These are phyloP conservation scores for Verbena officinalis DNA, from an alignment of 257 asterid species.

Conservation along the genomic window DNA sequence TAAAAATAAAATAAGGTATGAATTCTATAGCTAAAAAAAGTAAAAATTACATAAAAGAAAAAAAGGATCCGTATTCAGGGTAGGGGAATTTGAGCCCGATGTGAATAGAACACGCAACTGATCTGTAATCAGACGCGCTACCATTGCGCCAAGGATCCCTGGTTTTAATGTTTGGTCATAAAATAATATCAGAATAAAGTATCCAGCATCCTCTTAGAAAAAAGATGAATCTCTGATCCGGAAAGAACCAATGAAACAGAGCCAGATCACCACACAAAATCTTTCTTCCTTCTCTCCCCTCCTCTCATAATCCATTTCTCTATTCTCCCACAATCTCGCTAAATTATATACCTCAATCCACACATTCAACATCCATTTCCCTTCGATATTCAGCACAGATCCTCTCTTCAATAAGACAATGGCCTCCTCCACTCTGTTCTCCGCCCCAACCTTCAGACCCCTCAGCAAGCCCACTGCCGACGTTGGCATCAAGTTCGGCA, in stretches of 20 bases:
- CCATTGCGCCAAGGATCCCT: constrained; percentile 97
- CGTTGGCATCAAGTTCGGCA: constrained; percentile 36
- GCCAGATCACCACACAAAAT: constrained; percentile 63
- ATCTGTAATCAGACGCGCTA: constrained; percentile 99
- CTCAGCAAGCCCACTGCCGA: constrained; percentile 74
- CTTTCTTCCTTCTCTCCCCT: constrained; percentile 46
- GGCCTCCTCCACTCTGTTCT: constrained; percentile 82
- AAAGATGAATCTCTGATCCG: constrained; percentile 52
- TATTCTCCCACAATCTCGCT: constrained; percentile 31
- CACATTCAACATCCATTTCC: background rate
- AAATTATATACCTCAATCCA: constrained; percentile 31
- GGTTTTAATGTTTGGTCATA: background rate
- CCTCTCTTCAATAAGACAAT: too few species aligned
- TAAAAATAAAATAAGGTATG: too few species aligned
- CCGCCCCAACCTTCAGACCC: constrained; percentile 75
- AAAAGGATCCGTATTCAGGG: background rate
- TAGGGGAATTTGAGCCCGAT: constrained; percentile 80
- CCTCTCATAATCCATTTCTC: constrained; percentile 51
- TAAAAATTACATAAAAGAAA: background rate
- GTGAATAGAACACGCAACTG: constrained; percentile 99
- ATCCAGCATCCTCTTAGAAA: too few species aligned
- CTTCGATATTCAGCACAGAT: background rate
- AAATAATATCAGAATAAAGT: background rate
- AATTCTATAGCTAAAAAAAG: too few species aligned
- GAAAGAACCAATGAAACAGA: constrained; percentile 50